These are phyloP conservation scores for Mortierella sp. DNA, from an alignment of 371 early-diverging fungal species.

Conservation along the genomic window DNA sequence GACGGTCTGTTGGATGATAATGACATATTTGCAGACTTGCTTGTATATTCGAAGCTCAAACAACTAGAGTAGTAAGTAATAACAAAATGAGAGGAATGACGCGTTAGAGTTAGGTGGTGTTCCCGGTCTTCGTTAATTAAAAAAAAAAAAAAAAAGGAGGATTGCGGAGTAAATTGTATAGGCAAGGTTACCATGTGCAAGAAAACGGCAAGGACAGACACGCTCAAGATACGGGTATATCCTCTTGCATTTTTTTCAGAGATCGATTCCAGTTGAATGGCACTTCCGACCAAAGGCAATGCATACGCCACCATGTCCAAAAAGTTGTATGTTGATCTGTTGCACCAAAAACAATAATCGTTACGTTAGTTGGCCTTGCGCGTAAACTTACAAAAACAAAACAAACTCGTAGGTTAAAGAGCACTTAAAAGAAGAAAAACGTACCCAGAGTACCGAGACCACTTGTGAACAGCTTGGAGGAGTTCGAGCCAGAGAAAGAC, in stretches of 20 bases:
- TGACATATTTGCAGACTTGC: conserved; percentile 42
- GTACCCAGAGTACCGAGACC: conserved; percentile 12
- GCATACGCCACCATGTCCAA: conserved; percentile 19
- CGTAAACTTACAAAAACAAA: background rate
- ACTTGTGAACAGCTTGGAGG: conserved; percentile 23
- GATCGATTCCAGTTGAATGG: conserved; percentile 15
- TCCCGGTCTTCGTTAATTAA: background rate
- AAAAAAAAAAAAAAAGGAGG: background rate
- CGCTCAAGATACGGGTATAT: conserved; percentile 14
- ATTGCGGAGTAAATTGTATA: background rate
- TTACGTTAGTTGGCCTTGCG: background rate
- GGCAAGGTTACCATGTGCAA: conserved; percentile 20
- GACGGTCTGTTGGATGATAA: conserved; percentile 29
- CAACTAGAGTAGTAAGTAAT: conserved; percentile 14
- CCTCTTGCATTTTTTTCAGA: background rate
- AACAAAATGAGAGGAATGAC: background rate
- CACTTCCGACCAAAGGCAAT: conserved; percentile 11
- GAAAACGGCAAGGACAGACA: conserved; percentile 18
- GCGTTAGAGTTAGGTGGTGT: background rate
- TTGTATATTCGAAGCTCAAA: conserved; percentile 38
- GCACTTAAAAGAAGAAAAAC: background rate
- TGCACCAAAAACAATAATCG: background rate
- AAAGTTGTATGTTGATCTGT: conserved; percentile 18
- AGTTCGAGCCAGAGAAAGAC: conserved; percentile 32
- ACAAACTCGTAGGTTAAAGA: background rate